Evolutionary conservation across 805 yeast species (phyloP), one percentile per base, ranked within the genome.

Genomic region (Saccharomycopsis guyanensis): DNA sequence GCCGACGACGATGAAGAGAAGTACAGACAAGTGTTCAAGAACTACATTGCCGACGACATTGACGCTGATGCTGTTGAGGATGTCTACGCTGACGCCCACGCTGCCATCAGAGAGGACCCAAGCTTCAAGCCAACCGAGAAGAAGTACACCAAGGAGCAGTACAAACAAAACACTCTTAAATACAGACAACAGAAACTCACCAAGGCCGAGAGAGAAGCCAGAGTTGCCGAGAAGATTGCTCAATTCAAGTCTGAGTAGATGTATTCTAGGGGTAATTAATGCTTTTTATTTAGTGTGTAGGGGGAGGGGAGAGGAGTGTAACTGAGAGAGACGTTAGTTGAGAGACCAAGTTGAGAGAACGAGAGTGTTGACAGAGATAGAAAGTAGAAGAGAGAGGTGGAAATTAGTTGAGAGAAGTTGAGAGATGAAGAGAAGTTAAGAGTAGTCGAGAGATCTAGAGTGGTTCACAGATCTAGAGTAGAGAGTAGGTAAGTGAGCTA

Each of bases 1-100:
- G 91, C 93, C 72, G 98, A 93, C 67, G 98, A 91, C 72, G 98
- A 91, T 84, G 98, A 91, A 80, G 98, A 91, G 81, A 91, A 93
- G 78, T 91, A 81, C 96, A 81, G 82, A 73, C 80, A 86, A 68
- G 79, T 91, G 69, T 91, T 91, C 95, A 82, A 85, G 78, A 80
- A 88, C 65, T 93, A 93, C 91, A 71, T 93, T 61, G 96, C 82
- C 62, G 97, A 91, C 66, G 97, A 87, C 71, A 78, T 93, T 64
- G 97, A 93, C 71, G 93, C 97, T 62, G 98, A 93, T 66, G 86
- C 83, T 59, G 68, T 93, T 61, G 98, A 93, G 80, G 98, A 93
- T 67, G 69, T 93, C 71, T 93, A 91, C 89, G 62, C 78, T 58
- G 83, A 80, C 64, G 98, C 98, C 65, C 97, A 88, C 73, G 94